These are phyloP conservation scores for Nectriaceae sp. DNA, from an alignment of 2,329 filamentous ascomycete species.

Conservation along the genomic window DNA sequence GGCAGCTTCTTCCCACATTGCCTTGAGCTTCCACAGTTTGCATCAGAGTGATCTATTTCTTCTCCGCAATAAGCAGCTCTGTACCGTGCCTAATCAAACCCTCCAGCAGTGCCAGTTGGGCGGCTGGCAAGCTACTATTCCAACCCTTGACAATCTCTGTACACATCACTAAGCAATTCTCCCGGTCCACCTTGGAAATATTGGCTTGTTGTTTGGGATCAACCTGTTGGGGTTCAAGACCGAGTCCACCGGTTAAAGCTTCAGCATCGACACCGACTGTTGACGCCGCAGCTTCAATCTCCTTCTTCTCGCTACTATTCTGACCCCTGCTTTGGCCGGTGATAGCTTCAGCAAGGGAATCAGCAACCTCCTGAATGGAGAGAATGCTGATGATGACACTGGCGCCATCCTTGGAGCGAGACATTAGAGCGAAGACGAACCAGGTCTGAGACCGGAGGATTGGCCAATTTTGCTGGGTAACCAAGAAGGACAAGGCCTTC, in stretches of 20 bases:
- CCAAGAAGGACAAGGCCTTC: constrained; percentile 50
- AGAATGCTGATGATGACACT: constrained; percentile 46
- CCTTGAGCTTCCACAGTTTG: no score
- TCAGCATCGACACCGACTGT: constrained; percentile 11
- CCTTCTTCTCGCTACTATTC: constrained; percentile 13
- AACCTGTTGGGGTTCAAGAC: constrained; percentile 49
- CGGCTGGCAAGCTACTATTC: constrained; percentile 41
- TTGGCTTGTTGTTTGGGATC: constrained; percentile 45
- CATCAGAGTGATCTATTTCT: constrained; percentile 4
- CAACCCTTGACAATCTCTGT: constrained; percentile 54
- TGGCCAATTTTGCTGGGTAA: constrained; percentile 60
- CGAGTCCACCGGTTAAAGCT: constrained; percentile 36
- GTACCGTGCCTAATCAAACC: constrained; percentile 53
- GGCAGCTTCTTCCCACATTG: no score
- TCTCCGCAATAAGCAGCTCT: constrained; percentile 39
- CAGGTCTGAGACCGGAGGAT: constrained; percentile 61
- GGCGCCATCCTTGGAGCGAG: constrained; percentile 52
- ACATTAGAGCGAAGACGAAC: constrained; percentile 64
- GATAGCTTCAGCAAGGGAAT: constrained; percentile 49
- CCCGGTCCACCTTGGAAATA: constrained; percentile 56
- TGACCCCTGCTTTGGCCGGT: constrained; percentile 41
- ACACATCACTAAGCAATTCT: constrained; percentile 62
- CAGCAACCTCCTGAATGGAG: constrained; percentile 43
- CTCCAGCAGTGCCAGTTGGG: constrained; percentile 45
- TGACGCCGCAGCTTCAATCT: constrained; percentile 17